phyloP scores from a whole-genome alignment of 345 rosid genomes.

The Gossypium mustelinum region DNA sequence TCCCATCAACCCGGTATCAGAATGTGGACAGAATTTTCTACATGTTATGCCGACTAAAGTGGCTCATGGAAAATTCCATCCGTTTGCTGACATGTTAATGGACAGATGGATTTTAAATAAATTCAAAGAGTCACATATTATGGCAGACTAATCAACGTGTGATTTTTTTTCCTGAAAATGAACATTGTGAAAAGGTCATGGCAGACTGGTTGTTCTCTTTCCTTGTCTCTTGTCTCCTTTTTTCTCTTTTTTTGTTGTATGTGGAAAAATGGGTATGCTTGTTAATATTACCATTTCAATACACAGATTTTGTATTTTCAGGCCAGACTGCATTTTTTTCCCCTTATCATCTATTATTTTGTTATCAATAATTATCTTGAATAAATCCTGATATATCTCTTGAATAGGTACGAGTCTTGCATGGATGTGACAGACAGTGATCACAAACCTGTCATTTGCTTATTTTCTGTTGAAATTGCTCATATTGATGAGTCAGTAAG shows the following conservation, averaged over 20 bases:
- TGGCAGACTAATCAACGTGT: too few relatives aligned
- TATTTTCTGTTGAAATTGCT: constrained; percentile 55
- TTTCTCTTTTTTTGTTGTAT: background rate
- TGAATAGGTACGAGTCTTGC: constrained; percentile 63
- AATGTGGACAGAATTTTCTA: background rate
- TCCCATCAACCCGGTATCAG: background rate
- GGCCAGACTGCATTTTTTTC: background rate
- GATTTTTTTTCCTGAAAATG: background rate
- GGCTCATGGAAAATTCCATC: background rate
- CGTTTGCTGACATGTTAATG: background rate
- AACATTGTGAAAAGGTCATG: background rate
- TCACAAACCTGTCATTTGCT: constrained; percentile 79
- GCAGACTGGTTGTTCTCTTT: background rate
- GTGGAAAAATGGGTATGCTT: background rate
- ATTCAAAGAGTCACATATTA: background rate
- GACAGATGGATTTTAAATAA: constrained; percentile 1
- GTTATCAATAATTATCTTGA: constrained; percentile 2
- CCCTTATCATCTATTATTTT: background rate
- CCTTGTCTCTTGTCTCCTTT: background rate
- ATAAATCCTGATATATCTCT: constrained; percentile 12
- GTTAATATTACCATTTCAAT: background rate
- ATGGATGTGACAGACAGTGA: constrained; percentile 88
- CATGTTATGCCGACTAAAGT: background rate
- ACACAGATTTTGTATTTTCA: background rate
- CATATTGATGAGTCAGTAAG: constrained; percentile 69